phyloP scores from a whole-genome alignment of 345 rosid species.

The Limnanthes douglasii region DNA sequence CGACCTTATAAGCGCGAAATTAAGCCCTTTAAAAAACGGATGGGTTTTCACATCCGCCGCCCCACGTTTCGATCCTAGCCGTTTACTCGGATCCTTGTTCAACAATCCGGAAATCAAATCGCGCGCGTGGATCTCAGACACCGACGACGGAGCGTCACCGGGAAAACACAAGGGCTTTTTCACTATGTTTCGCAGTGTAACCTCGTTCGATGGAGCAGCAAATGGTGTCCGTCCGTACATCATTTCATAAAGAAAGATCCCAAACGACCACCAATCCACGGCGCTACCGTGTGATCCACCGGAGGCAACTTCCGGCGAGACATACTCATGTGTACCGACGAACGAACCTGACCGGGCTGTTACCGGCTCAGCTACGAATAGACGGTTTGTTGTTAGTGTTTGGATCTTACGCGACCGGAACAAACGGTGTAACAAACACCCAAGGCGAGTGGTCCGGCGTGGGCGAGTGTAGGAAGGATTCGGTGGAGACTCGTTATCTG shows the following conservation, averaged over 20 bases:
- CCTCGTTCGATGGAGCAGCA: conserved; percentile 55
- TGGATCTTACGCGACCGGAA: conserved; percentile 54
- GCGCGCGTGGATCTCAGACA: conserved; percentile 48
- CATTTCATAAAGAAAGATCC: conserved; percentile 76
- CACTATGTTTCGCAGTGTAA: conserved; percentile 78
- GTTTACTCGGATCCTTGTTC: conserved; percentile 46
- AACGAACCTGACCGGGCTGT: conserved; percentile 75
- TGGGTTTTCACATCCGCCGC: conserved; percentile 80
- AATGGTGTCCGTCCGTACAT: conserved; percentile 80
- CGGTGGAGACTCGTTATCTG: conserved; percentile 19
- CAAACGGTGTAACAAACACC: conserved; percentile 33
- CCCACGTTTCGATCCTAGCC: conserved; percentile 79
- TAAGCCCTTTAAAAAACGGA: conserved; percentile 67
- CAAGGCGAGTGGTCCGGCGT: conserved; percentile 16
- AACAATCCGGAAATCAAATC: conserved; percentile 53
- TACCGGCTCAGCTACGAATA: conserved; percentile 92
- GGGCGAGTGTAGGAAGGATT: conserved; percentile 14
- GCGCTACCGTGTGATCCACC: conserved; percentile 88
- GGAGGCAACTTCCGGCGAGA: conserved; percentile 88
- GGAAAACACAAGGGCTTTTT: conserved; percentile 56
- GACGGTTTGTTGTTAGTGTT: conserved; percentile 25
- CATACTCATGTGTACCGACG: conserved; percentile 95
- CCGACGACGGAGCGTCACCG: conserved; percentile 22
- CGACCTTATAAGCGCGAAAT: conserved; percentile 70
- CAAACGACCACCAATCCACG: conserved; percentile 97